Evolutionary conservation across 768 basidiomycete genomes (phyloP).

Genomic region (Pisolithus microcarpus): DNA sequence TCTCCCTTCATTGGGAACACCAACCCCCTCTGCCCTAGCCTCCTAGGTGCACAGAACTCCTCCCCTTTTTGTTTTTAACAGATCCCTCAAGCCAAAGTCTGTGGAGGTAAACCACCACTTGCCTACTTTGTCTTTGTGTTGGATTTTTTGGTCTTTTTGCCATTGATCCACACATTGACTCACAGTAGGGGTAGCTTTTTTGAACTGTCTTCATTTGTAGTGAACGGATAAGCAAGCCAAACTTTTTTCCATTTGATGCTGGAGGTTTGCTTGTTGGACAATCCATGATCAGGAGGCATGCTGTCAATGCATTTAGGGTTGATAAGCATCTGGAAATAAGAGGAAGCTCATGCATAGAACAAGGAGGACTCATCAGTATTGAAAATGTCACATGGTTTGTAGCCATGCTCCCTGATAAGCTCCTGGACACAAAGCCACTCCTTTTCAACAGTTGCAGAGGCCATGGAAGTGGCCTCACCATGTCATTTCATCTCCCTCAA

Average conservation of each 20-base stretch:
- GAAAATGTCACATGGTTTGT: slow-evolving; percentile 24
- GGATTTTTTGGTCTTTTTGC: too few relatives aligned
- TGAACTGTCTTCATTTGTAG: slow-evolving; percentile 28
- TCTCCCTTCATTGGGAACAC: too few relatives aligned
- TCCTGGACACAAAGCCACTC: slow-evolving; percentile 21
- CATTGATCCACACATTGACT: too few relatives aligned
- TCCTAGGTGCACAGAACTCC: too few relatives aligned
- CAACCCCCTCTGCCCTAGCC: too few relatives aligned
- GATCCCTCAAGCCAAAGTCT: too few relatives aligned
- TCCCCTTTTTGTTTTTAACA: too few relatives aligned
- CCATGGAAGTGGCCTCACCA: slow-evolving; percentile 30
- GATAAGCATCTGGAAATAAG: neutral
- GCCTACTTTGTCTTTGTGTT: too few relatives aligned
- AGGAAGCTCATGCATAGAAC: slow-evolving; percentile 26
- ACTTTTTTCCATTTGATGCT: slow-evolving; percentile 1
- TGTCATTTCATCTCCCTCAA: slow-evolving; percentile 10
- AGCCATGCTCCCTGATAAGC: slow-evolving; percentile 23
- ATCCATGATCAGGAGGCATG: too few relatives aligned
- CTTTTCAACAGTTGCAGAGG: slow-evolving; percentile 13
- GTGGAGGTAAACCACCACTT: too few relatives aligned
- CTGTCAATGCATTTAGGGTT: too few relatives aligned
- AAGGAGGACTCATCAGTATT: slow-evolving; percentile 33
- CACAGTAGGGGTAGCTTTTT: slow-evolving; percentile 21
- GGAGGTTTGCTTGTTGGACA: neutral
- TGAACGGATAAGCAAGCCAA: slow-evolving; percentile 3